Conservation (phyloP, 1,284 basidiomycete genomes). For the Pyrrhoderma lamaoense region DNA sequence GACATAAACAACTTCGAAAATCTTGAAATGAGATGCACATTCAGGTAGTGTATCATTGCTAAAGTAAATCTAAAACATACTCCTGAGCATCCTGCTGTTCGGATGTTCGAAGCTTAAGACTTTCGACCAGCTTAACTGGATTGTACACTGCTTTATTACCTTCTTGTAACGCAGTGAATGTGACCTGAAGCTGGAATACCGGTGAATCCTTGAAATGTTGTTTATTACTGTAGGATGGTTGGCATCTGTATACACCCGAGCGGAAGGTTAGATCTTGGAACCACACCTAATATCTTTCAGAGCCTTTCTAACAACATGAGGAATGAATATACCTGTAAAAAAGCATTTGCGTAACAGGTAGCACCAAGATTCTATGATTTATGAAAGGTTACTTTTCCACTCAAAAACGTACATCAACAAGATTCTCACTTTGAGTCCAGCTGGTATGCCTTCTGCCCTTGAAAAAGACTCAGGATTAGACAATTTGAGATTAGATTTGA, state of each 20-base stretch:
- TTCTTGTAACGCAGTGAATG: slow-evolving; percentile 76
- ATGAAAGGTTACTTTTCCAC: not conserved
- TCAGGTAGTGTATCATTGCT: too few species aligned
- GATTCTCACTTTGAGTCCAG: slow-evolving; percentile 64
- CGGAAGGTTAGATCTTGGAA: slow-evolving; percentile 62
- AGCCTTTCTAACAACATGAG: too few species aligned
- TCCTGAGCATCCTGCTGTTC: slow-evolving; percentile 95
- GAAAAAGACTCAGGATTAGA: slow-evolving; percentile 43
- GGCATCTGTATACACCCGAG: slow-evolving; percentile 55
- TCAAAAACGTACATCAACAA: not conserved
- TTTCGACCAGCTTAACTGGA: slow-evolving; percentile 75
- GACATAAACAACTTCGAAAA: slow-evolving; percentile 93
- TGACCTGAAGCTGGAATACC: slow-evolving; percentile 66
- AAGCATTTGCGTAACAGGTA: slow-evolving; percentile 90
- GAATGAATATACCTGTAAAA: slow-evolving; percentile 59
- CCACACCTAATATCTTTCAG: slow-evolving; percentile 46
- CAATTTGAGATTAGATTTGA: slow-evolving; percentile 46
- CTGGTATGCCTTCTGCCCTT: slow-evolving; percentile 50
- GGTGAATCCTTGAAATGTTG: slow-evolving; percentile 49
- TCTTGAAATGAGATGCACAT: slow-evolving; percentile 42
- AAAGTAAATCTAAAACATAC: too few species aligned
- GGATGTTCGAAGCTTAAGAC: slow-evolving; percentile 66
- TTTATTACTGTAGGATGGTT: slow-evolving; percentile 39
- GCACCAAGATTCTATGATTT: slow-evolving; percentile 76
- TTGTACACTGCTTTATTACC: slow-evolving; percentile 67